Evolutionary conservation across 495 filamentous ascomycete species (phyloP), one percentile per base, ranked within the genome.

Genomic region (Glonium stellatum): DNA sequence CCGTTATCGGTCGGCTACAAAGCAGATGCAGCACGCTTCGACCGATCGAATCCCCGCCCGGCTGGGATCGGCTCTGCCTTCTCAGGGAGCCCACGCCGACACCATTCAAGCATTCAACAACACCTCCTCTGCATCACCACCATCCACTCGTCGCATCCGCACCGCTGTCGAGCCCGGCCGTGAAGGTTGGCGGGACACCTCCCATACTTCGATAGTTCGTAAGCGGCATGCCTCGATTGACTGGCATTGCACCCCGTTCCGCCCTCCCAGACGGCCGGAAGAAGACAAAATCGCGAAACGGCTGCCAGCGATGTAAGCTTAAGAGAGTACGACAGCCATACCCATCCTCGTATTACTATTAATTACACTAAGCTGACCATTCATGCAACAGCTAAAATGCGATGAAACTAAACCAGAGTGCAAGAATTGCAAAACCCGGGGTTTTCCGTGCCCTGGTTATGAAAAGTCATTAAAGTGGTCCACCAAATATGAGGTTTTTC

Each of bases 351-450:
- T 34, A 5, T 12, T 9, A 39, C 3, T 31, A 6, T 31, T 2
- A 41, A 18, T 42, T 31, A 12, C 10, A 63, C 21, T 53, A 35
- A 54, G 53, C 61, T 67, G 44, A 67, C 36, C 0, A 42, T 60
- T 5, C 19, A 15, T 47, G 9, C 36, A 82, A 79, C 71, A 82
- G 80, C 71, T 83, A 57, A 83, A 83, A 72, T 83, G 80, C 63
- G 80, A 79, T 69, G 80, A 83, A 65, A 74, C 73, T 31, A 75
- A 78, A 41, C 80, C 80, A 36, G 69, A 73, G 51, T 83, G 80
- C 63, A 67, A 61, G 57, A 78, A 79, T 55, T 83, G 80, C 61
- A 74, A 66, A n/a, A 76, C 75, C 36, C 67, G 79, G 50, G 74
- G 76, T 0, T 70, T 81, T 19, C 61, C 62, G 25, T 83, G 80